Evolutionary conservation across 169 alveolate genomes (phyloP).

Genomic region (Plasmodium cynomolgi): DNA sequence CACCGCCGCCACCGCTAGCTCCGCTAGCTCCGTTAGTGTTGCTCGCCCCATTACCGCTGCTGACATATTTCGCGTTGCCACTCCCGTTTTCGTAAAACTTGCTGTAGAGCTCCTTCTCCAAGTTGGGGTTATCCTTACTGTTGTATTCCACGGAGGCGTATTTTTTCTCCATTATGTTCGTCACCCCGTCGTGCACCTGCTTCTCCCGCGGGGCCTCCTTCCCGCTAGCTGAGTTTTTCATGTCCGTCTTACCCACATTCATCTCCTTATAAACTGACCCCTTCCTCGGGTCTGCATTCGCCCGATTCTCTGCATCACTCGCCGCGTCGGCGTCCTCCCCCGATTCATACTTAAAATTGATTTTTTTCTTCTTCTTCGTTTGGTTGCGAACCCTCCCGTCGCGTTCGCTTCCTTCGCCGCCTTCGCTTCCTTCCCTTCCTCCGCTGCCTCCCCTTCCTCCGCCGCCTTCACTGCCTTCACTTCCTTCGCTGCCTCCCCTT

Average conservation of each 20-base stretch:
- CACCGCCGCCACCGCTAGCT: not conserved
- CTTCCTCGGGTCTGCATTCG: not conserved
- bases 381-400: not conserved
- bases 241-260: not conserved
- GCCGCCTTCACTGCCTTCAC: not conserved
- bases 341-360: slow-evolving; percentile 12
- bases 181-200: not conserved
- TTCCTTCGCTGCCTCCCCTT: not conserved
- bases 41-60: not conserved
- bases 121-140: not conserved
- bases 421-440: not conserved
- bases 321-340: not conserved
- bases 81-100: slow-evolving; percentile 42
- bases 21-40: not conserved
- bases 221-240: not conserved
- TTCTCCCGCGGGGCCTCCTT: not conserved
- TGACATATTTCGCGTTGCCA: not conserved
- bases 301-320: not conserved
- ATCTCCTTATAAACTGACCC: slow-evolving; percentile 5
- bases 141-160: not conserved
- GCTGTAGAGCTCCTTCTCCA: slow-evolving; percentile 49
- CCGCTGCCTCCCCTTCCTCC: not conserved
- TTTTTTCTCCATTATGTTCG: slow-evolving; percentile 6
- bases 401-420: not conserved
- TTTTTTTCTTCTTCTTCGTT: slow-evolving; percentile 24